Percentiles rank a stretch among this genome's conserved stretches.
Conservation (phyloP, 805 yeast species). For the Myxozyma geophila region DNA sequence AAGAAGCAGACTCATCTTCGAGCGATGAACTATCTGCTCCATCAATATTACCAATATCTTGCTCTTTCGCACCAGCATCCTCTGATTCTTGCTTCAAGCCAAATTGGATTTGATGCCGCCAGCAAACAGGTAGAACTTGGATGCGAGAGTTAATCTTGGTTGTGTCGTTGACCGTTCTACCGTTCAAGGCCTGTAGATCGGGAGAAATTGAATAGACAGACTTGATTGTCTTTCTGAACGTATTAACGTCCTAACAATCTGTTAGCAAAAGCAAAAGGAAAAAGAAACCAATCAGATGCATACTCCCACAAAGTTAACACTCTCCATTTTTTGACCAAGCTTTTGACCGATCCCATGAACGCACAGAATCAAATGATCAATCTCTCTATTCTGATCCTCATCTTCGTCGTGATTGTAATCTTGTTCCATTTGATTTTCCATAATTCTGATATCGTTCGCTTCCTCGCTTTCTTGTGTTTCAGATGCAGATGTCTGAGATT, state of each 20-base stretch:
- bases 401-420: conserved; percentile 37
- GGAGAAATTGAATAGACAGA: conserved; percentile 33
- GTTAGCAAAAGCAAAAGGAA: neutral
- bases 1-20: conserved; percentile 50
- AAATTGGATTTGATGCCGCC: conserved; percentile 69
- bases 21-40: conserved; percentile 40
- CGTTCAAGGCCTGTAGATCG: conserved; percentile 35
- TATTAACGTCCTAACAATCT: conserved; percentile 32
- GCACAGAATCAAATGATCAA: conserved; percentile 77
- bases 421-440: conserved; percentile 40
- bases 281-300: neutral
- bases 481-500: neutral
- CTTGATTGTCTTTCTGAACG: conserved; percentile 37
- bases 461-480: conserved; percentile 20
- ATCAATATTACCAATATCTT: conserved; percentile 39
- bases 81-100: conserved; percentile 34
- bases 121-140: conserved; percentile 87
- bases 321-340: conserved; percentile 74
- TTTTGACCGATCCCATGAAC: conserved; percentile 95
- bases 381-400: conserved; percentile 43
- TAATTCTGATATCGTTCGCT: conserved; percentile 19
- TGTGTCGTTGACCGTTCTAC: conserved; percentile 16
- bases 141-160: conserved; percentile 50
- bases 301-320: conserved; percentile 82
- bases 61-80: conserved; percentile 13